Conservation (phyloP, 495 filamentous ascomycete genomes). For the Trichodelitschia bisporula region DNA sequence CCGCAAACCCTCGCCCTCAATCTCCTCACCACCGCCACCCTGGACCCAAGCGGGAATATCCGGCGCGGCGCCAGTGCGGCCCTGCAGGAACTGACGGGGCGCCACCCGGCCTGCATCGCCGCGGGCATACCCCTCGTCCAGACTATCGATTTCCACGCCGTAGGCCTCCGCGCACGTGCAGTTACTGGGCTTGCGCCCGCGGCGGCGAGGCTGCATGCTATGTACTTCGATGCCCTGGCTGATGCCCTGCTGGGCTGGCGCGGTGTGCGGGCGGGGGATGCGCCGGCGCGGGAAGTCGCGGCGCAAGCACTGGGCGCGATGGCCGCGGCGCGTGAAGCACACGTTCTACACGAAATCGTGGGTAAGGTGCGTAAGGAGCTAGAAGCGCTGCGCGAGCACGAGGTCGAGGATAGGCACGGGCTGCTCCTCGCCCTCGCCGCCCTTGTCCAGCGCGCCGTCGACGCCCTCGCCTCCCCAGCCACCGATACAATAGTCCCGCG, state of each 20-base stretch:
- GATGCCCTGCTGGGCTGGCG: slow-evolving; percentile 64
- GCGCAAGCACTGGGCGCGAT: slow-evolving; percentile 41
- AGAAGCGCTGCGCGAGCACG: not conserved
- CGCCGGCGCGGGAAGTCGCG: slow-evolving; percentile 42
- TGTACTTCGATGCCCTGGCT: slow-evolving; percentile 47
- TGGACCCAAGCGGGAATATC: slow-evolving; percentile 84
- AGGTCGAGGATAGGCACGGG: not conserved
- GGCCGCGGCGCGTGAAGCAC: slow-evolving; percentile 10
- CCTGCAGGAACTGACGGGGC: slow-evolving; percentile 77
- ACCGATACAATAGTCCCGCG: no score
- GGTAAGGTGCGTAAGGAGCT: slow-evolving; percentile 7
- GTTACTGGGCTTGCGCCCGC: slow-evolving; percentile 47
- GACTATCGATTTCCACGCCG: slow-evolving; percentile 75
- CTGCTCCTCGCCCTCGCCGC: not conserved
- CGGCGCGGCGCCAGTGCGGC: slow-evolving; percentile 78
- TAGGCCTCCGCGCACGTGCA: slow-evolving; percentile 64
- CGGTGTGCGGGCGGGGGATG: slow-evolving; percentile 55
- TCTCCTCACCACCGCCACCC: slow-evolving; percentile 54
- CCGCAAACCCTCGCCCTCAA: slow-evolving; percentile 35
- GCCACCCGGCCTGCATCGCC: slow-evolving; percentile 62
- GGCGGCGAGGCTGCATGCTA: slow-evolving; percentile 32
- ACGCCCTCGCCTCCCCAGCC: no score
- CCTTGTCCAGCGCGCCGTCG: not conserved
- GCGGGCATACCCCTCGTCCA: slow-evolving; percentile 71
- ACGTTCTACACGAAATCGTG: slow-evolving; percentile 3